Percentiles rank a stretch among this genome's conserved stretches.
Evolutionary conservation across 1,139 yeast species (phyloP).

Genomic region (Meyerozyma elateridarum): DNA sequence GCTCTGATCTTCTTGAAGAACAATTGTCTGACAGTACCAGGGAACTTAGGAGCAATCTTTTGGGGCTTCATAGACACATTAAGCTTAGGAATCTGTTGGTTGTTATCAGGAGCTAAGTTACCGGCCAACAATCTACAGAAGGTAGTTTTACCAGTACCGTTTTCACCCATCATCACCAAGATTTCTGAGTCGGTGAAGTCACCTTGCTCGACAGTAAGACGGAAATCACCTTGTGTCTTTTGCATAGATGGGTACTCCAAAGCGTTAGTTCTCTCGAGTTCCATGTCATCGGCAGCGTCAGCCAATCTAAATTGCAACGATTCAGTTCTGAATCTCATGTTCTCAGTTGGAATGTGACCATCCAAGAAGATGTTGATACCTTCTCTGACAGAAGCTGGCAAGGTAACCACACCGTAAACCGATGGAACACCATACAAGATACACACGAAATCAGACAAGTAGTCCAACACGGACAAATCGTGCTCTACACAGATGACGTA

Average conservation of each 20-base stretch:
- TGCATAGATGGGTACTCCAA: slow-evolving; percentile 75
- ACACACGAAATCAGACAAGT: slow-evolving; percentile 93
- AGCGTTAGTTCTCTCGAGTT: slow-evolving; percentile 74
- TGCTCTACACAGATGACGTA: slow-evolving; percentile 97
- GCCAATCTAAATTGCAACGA: slow-evolving; percentile 89
- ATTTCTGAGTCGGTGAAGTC: slow-evolving; percentile 95
- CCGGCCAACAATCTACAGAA: slow-evolving; percentile 95
- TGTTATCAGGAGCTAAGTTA: slow-evolving; percentile 79
- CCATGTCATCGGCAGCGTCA: slow-evolving; percentile 81
- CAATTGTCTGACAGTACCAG: slow-evolving; percentile 96
- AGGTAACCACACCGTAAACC: slow-evolving; percentile 94
- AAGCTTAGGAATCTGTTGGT: slow-evolving; percentile 73
- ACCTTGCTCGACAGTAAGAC: slow-evolving; percentile 74
- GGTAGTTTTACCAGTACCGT: slow-evolving; percentile 98
- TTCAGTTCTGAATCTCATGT: slow-evolving; percentile 93
- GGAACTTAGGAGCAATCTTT: slow-evolving; percentile 96
- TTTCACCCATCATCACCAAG: slow-evolving; percentile 99
- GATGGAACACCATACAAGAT: slow-evolving; percentile 97
- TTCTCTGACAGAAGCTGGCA: slow-evolving; percentile 95
- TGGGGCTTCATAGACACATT: slow-evolving; percentile 98
- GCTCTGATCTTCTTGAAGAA: slow-evolving; percentile 95
- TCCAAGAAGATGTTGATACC: slow-evolving; percentile 97
- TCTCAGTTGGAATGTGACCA: slow-evolving; percentile 96
- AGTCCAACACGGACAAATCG: slow-evolving; percentile 95
- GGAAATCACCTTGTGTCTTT: slow-evolving; percentile 96